Percentiles rank a stretch among this genome's conserved stretches.
Evolutionary conservation across 2,329 filamentous ascomycete genomes (phyloP).

Genomic region (Trichoderma endophyticum): DNA sequence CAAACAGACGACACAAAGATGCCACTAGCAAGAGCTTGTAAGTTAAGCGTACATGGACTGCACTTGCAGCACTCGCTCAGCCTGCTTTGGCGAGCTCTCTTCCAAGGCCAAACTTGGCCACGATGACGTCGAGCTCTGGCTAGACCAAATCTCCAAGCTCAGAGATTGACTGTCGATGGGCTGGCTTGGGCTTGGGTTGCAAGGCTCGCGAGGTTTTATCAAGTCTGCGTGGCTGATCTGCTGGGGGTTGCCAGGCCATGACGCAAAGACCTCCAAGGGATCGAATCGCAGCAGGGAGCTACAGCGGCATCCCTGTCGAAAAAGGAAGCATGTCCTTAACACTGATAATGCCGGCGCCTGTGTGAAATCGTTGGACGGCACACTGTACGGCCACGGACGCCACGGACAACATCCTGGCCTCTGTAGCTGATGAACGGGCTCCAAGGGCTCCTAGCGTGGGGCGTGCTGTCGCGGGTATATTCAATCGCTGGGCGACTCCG

Average conservation of each 20-base stretch:
- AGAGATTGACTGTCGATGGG: not conserved
- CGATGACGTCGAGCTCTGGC: conserved; percentile 13
- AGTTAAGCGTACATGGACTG: not conserved
- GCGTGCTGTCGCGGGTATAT: conserved; percentile 14
- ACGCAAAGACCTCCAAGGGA: conserved; percentile 10
- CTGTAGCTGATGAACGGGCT: conserved; percentile 10
- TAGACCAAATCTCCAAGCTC: not conserved
- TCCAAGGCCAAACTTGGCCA: not conserved
- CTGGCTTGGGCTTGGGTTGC: not conserved
- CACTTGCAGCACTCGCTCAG: conserved; percentile 1
- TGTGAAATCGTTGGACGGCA: not conserved
- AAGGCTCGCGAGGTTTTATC: not conserved
- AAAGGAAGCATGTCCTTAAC: conserved; percentile 8
- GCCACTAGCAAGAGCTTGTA: not conserved
- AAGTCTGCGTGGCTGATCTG: not conserved
- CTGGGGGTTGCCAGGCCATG: not conserved
- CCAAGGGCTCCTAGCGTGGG: conserved; percentile 3
- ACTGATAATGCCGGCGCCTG: not conserved
- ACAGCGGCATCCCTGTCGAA: not conserved
- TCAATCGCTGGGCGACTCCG: not conserved
- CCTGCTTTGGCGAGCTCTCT: conserved; percentile 1
- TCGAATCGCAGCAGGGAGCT: not conserved
- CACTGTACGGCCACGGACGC: conserved; percentile 9
- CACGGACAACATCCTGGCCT: not conserved
- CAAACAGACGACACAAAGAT: not conserved